Conservation (phyloP, 2,329 filamentous ascomycete species). For the Xylaria sp. region DNA sequence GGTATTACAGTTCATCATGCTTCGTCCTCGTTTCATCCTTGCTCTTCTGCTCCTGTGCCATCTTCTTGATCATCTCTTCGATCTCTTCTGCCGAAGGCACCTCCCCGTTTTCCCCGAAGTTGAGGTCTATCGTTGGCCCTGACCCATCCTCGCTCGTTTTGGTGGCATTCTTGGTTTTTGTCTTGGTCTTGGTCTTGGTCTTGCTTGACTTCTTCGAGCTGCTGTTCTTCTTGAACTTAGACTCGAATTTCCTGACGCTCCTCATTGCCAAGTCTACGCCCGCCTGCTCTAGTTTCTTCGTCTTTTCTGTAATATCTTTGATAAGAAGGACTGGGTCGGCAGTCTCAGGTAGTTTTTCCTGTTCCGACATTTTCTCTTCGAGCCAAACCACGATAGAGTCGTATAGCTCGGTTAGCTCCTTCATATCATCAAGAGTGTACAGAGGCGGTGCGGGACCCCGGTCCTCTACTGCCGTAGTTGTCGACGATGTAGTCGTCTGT, state of each 20-base stretch:
- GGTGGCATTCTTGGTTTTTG: constrained; percentile 44
- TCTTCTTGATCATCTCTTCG: constrained; percentile 59
- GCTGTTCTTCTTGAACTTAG: constrained; percentile 50
- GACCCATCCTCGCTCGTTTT: constrained; percentile 42
- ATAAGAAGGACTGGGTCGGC: constrained; percentile 77
- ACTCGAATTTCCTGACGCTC: constrained; percentile 63
- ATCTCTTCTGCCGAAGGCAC: constrained; percentile 55
- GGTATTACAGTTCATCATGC: constrained; percentile 40
- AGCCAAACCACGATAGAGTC: constrained; percentile 75
- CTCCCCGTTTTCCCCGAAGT: constrained; percentile 49
- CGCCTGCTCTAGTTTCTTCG: constrained; percentile 72
- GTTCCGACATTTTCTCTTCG: constrained; percentile 69
- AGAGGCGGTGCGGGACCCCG: constrained; percentile 65
- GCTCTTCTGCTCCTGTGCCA: constrained; percentile 42
- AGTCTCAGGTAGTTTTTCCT: constrained; percentile 70
- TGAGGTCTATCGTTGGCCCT: constrained; percentile 48
- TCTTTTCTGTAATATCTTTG: constrained; percentile 72
- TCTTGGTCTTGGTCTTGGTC: constrained; percentile 45
- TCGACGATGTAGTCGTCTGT: constrained; percentile 44
- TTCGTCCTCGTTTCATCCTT: constrained; percentile 35
- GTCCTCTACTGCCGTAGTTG: constrained; percentile 54
- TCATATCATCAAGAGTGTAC: constrained; percentile 76
- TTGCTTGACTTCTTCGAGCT: constrained; percentile 51
- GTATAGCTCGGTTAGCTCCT: constrained; percentile 65
- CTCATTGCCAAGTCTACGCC: constrained; percentile 74